Evolutionary conservation across 2,329 filamentous ascomycete genomes (phyloP).

Genomic region (Ilyonectria destructans): DNA sequence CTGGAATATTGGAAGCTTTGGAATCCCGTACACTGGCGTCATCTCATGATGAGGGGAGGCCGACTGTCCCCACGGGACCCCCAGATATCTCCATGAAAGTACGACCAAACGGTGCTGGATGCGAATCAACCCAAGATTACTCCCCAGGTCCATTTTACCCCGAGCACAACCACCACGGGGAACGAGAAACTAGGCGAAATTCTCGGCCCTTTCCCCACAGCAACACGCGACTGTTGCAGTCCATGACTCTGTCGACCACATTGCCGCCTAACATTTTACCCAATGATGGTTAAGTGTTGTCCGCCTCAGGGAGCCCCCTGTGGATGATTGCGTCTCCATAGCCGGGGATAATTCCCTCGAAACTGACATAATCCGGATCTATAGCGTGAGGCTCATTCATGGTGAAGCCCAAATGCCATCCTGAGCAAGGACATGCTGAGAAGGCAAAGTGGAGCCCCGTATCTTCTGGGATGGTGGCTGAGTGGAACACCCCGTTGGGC

Average conservation of each 20-base stretch:
- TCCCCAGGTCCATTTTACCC: conserved; percentile 34
- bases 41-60: neutral
- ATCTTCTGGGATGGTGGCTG: neutral
- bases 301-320: neutral
- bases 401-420: conserved; percentile 1
- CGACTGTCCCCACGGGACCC: neutral
- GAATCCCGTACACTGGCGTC: neutral
- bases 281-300: conserved; percentile 2
- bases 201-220: conserved; percentile 49
- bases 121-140: conserved; percentile 14
- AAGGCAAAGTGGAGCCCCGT: conserved; percentile 12
- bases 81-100: conserved; percentile 3
- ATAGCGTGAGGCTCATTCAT: neutral
- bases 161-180: conserved; percentile 37
- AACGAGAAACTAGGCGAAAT: conserved; percentile 34
- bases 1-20: neutral
- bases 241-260: conserved; percentile 33
- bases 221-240: conserved; percentile 35
- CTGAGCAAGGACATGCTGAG: conserved; percentile 8
- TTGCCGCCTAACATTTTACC: conserved; percentile 1
- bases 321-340: neutral
- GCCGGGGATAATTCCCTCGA: neutral
- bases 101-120: neutral
- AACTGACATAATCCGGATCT: neutral
- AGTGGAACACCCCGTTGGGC: conserved; percentile 16